Evolutionary conservation across 352 stramenopile species (phyloP).

Genomic region (Globisporangium nagaii): DNA sequence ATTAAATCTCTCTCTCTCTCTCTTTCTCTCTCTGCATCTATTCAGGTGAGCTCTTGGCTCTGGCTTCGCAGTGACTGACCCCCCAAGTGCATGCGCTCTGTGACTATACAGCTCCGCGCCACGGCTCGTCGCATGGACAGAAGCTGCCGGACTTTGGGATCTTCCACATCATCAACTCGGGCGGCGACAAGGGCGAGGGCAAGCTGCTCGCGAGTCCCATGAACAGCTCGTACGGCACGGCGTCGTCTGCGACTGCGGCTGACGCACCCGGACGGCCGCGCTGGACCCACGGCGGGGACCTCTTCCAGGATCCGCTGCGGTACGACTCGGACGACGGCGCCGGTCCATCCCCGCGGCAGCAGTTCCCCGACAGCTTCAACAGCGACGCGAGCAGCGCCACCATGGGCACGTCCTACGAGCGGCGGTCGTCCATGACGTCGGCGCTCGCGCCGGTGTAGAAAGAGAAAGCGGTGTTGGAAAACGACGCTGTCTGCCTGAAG

Average conservation of each 20-base stretch:
- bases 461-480: no score
- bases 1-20: not conserved
- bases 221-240: constrained; percentile 49
- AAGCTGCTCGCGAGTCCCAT: constrained; percentile 65
- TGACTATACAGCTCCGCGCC: constrained; percentile 66
- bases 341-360: constrained; percentile 44
- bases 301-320: constrained; percentile 77
- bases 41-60: no score
- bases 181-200: constrained; percentile 17
- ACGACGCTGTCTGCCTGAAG: no score
- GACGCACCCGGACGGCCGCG: constrained; percentile 30
- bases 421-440: constrained; percentile 9
- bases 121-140: constrained; percentile 37
- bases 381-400: constrained; percentile 49
- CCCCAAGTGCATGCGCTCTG: no score
- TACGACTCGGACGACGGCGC: constrained; percentile 82
- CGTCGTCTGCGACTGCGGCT: constrained; percentile 27
- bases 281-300: constrained; percentile 75
- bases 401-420: constrained; percentile 19
- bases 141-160: constrained; percentile 82
- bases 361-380: constrained; percentile 59
- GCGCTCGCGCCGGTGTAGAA: constrained; percentile 16
- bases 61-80: no score
- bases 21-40: constrained; percentile 1
- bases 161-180: constrained; percentile 83